These are phyloP conservation scores for Sequoiadendron giganteum DNA, from an alignment of 75 land plant genomes.

Conservation along the genomic window DNA sequence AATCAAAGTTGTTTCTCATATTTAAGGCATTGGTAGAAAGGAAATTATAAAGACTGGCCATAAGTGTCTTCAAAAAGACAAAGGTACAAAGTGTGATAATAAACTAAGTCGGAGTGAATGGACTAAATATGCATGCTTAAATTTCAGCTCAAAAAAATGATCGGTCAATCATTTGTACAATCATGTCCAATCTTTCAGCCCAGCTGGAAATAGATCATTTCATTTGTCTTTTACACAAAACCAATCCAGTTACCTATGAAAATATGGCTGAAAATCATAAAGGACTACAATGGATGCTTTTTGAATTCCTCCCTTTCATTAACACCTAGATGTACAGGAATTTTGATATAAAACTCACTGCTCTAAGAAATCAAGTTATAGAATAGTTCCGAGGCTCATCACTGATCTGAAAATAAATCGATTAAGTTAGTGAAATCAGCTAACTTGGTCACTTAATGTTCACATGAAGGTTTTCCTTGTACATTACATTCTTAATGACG, in stretches of 20 bases:
- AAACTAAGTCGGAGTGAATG: background rate
- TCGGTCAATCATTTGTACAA: background rate
- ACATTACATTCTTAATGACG: too few species aligned
- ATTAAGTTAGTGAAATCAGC: too few species aligned
- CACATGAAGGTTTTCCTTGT: too few species aligned
- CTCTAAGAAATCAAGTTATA: background rate
- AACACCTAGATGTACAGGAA: too few species aligned
- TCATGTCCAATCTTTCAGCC: background rate
- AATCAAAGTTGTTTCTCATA: background rate
- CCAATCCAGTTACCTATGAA: background rate
- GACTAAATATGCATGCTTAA: background rate
- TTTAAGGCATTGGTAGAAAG: background rate
- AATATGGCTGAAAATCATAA: too few species aligned
- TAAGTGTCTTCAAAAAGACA: too few species aligned
- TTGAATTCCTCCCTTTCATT: too few species aligned
- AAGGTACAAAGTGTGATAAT: background rate
- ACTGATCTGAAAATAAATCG: background rate
- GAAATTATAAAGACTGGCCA: too few species aligned
- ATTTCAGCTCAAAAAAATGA: background rate
- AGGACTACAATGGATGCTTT: too few species aligned
- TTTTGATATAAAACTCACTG: background rate
- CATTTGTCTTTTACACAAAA: too few species aligned
- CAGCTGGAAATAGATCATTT: background rate
- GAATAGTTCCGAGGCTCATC: background rate
- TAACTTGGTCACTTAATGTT: too few species aligned